Percentiles rank a stretch among this genome's conserved stretches.
These are phyloP conservation scores for Antrodiella citrinella DNA, from an alignment of 768 basidiomycete species.

Conservation along the genomic window DNA sequence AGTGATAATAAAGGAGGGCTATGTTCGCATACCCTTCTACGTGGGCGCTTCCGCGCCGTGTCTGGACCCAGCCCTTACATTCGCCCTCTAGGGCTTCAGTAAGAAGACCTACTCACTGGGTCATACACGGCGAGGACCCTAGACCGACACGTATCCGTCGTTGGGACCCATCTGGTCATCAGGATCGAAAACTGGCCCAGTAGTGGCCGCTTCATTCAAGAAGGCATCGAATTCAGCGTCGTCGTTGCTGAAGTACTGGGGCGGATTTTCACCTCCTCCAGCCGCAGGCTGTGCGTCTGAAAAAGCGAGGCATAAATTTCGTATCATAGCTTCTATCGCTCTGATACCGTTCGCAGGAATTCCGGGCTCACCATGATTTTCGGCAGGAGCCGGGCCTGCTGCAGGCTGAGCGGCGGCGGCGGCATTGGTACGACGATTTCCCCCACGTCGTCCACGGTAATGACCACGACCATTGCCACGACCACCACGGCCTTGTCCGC, in stretches of 20 bases:
- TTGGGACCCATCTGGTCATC: neutral
- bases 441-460: neutral
- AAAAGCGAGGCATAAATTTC: too few relatives aligned
- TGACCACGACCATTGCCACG: too few relatives aligned
- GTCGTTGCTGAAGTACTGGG: too few relatives aligned
- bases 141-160: neutral
- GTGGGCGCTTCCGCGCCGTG: neutral
- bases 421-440: neutral
- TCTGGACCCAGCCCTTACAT: neutral
- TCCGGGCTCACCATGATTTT: too few relatives aligned
- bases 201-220: neutral
- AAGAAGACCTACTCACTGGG: neutral
- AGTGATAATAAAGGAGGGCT: neutral
- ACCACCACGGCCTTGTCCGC: neutral
- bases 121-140: neutral
- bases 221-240: neutral
- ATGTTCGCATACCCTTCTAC: neutral
- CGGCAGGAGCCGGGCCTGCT: too few relatives aligned
- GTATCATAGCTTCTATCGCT: too few relatives aligned
- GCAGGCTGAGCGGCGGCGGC: too few relatives aligned
- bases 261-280: too few relatives aligned
- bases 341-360: too few relatives aligned
- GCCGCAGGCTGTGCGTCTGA: neutral
- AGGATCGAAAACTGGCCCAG: neutral
- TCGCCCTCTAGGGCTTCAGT: neutral